phyloP scores from a whole-genome alignment of 345 rosid species.

The Dovyalis caffra region DNA sequence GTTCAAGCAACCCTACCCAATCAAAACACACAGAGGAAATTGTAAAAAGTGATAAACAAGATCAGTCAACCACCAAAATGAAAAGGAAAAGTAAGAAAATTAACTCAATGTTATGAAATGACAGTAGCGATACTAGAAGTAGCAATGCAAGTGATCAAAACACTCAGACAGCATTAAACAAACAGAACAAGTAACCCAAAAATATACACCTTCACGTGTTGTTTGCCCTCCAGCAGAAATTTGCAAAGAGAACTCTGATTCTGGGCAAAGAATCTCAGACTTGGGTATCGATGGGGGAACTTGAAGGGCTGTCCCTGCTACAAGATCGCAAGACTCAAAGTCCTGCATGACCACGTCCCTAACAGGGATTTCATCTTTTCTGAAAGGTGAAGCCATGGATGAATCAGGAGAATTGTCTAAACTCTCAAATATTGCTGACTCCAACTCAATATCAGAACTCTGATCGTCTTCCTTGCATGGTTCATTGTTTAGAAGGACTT shows the following conservation, averaged over 20 bases:
- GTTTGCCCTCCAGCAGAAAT: background rate
- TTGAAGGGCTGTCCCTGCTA: background rate
- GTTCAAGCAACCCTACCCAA: slow-evolving; percentile 27
- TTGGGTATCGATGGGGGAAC: background rate
- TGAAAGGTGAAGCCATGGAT: background rate
- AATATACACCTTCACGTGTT: slow-evolving; percentile 9
- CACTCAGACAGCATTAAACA: background rate
- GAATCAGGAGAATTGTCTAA: background rate
- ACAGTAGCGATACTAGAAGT: background rate
- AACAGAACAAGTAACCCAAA: background rate
- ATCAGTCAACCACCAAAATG: slow-evolving; percentile 6
- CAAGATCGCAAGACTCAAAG: background rate
- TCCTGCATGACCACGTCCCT: slow-evolving; percentile 4
- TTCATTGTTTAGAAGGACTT: background rate
- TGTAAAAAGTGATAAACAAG: slow-evolving; percentile 2
- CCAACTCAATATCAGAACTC: background rate
- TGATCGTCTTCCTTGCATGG: background rate
- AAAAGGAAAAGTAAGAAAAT: background rate
- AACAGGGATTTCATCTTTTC: background rate
- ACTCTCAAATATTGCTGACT: background rate
- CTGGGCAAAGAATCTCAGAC: background rate
- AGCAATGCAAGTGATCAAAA: background rate
- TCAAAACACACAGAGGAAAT: slow-evolving; percentile 15
- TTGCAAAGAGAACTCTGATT: background rate
- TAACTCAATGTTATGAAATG: too few species aligned